Evolutionary conservation across 306 rosid genomes (phyloP).

Genomic region (Prunus persica): DNA sequence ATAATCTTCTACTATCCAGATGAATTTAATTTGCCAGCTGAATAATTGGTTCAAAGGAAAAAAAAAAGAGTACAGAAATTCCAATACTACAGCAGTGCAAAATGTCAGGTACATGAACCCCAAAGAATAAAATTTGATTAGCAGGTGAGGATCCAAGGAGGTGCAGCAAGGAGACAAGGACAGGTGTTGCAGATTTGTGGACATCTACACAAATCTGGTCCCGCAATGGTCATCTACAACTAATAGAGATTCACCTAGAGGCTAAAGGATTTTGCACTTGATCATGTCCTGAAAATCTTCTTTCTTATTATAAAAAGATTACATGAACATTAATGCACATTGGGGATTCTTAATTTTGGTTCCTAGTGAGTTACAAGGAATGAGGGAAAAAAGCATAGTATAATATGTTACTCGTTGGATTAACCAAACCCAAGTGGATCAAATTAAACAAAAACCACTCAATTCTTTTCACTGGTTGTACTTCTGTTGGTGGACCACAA

Average conservation of each 20-base stretch:
- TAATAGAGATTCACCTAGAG: constrained; percentile 34
- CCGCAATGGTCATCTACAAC: constrained; percentile 63
- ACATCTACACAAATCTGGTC: constrained; percentile 49
- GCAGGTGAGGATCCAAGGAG: constrained; percentile 40
- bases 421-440: constrained; percentile 31
- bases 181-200: constrained; percentile 53
- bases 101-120: constrained; percentile 40
- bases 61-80: constrained; percentile 31
- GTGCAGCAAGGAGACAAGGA: constrained; percentile 43
- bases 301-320: constrained; percentile 62
- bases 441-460: constrained; percentile 45
- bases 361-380: constrained; percentile 61
- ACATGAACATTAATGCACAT: constrained; percentile 65
- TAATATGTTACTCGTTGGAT: constrained; percentile 47
- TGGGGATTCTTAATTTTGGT: constrained; percentile 47
- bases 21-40: constrained; percentile 5
- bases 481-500: constrained; percentile 80
- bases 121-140: constrained; percentile 26
- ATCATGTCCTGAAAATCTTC: constrained; percentile 41
- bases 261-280: constrained; percentile 34
- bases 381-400: constrained; percentile 34
- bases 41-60: background rate
- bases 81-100: constrained; percentile 31
- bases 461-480: constrained; percentile 55
- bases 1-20: background rate